These are phyloP conservation scores for Leptodontidium sp. DNA, from an alignment of 2,329 filamentous ascomycete species.

Conservation along the genomic window DNA sequence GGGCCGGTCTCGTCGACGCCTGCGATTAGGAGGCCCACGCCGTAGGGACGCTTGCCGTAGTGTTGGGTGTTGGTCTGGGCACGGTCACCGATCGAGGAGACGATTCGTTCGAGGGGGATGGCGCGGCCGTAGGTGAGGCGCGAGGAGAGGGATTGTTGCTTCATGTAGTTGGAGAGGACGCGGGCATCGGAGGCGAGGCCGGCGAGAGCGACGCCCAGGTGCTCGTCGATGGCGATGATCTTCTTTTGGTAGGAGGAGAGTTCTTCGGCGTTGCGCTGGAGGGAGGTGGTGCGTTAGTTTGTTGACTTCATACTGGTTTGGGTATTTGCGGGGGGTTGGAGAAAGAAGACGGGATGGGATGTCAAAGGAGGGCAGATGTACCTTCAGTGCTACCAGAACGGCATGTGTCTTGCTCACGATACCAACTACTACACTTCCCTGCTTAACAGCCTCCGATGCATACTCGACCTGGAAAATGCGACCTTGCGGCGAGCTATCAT, in stretches of 20 bases:
- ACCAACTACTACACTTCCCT: constrained; percentile 96
- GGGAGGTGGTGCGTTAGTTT: constrained; percentile 29
- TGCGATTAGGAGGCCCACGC: constrained; percentile 89
- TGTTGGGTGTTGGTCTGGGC: constrained; percentile 98
- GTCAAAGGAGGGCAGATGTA: constrained; percentile 50
- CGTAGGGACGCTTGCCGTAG: constrained; percentile 95
- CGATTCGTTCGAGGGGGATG: constrained; percentile 88
- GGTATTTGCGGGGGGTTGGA: not conserved
- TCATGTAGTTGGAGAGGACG: constrained; percentile 99
- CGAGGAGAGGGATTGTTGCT: constrained; percentile 95
- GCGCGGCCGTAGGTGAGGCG: constrained; percentile 95
- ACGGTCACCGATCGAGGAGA: constrained; percentile 92
- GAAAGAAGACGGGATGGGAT: not conserved
- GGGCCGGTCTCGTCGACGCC: constrained; percentile 94
- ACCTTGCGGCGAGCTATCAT: constrained; percentile 89
- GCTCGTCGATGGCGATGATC: constrained; percentile 94
- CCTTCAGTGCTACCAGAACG: constrained; percentile 96
- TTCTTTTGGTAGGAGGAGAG: constrained; percentile 99
- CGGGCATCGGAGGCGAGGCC: constrained; percentile 97
- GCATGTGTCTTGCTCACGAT: constrained; percentile 98
- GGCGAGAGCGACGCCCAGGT: constrained; percentile 94
- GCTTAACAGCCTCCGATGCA: constrained; percentile 97
- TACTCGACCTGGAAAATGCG: constrained; percentile 99
- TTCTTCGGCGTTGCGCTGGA: constrained; percentile 95
- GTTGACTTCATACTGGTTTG: not conserved